Evolutionary conservation across 371 early-diverging fungal genomes (phyloP), one percentile per base, ranked within the genome.

Genomic region (Chytridiales sp.): DNA sequence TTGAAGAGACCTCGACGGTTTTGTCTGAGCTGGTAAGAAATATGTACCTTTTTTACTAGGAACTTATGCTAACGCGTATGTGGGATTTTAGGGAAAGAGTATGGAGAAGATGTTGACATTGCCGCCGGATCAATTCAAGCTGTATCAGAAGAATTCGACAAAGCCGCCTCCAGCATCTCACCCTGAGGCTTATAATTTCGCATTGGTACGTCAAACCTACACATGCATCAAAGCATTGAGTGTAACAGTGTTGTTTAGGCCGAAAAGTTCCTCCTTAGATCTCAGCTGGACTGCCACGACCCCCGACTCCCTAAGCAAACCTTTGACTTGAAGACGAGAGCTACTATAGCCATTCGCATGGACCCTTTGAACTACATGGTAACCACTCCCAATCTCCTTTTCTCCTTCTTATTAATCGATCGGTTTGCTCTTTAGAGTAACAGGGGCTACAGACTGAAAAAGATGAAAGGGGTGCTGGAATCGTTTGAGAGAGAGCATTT

Each of bases 281-380:
- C 95, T 13, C 96, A 97, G 71, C 69, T 95, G 36, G 97, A 97
- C 75, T 94, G 95, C 62, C 71, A 81, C 41, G 85, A 95, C 67
- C 73, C 81, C 9, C 61, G 84, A 6, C 71, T 97, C 29, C 90
- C 90, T 4, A 79, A 85, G 27, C 75, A 80, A 41, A 87, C 89
- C 1, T 96, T 95, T 81, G 97, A 97, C 76, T 70, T 97, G 11
- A 97, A 97, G 65, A 94, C 95, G 3, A 83, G 97, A 11, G 95
- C 95, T 0, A 82, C 86, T 11, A 71, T 92, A 24, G 85, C 93
- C 0, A 81, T 96, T 42, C 85, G 97, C 36, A 76, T 94, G 72
- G 91, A 94, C 69, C 66, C 85, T 21, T 62, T 74, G 8, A 88
- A 93, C 64, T 90, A 92, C 67, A 62, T 79, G 56, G 85, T 83